These are phyloP conservation scores for Hygrocybe punicea DNA, from an alignment of 768 basidiomycete species.

Conservation along the genomic window DNA sequence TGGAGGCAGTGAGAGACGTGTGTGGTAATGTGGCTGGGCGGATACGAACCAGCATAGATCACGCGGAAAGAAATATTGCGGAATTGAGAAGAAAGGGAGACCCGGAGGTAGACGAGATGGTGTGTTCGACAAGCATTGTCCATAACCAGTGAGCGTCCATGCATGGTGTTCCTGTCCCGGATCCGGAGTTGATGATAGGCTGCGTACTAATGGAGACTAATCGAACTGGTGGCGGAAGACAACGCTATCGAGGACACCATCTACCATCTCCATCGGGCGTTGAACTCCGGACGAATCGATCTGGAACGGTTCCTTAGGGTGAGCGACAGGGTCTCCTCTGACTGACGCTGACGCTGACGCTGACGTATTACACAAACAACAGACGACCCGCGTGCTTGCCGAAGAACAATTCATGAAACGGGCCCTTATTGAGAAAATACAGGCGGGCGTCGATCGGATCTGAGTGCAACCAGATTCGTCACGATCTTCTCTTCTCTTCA, in stretches of 20 bases:
- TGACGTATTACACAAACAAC: slow-evolving; percentile 5
- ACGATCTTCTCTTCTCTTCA: not conserved
- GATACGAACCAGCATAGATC: slow-evolving; percentile 57
- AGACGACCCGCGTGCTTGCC: slow-evolving; percentile 83
- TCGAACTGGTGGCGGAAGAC: slow-evolving; percentile 98
- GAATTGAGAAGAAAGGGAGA: slow-evolving; percentile 83
- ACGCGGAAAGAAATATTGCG: slow-evolving; percentile 68
- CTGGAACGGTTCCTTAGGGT: slow-evolving; percentile 92
- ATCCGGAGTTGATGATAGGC: no score
- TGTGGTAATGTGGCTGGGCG: slow-evolving; percentile 75
- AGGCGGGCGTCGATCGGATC: slow-evolving; percentile 41
- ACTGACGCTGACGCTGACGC: slow-evolving; percentile 9
- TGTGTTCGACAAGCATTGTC: slow-evolving; percentile 93
- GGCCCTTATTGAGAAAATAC: slow-evolving; percentile 90
- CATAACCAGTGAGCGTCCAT: slow-evolving; percentile 83
- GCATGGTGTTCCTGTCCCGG: no score
- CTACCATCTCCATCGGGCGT: slow-evolving; percentile 90
- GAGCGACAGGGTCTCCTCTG: slow-evolving; percentile 30
- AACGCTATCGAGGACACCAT: slow-evolving; percentile 98
- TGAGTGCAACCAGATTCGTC: slow-evolving; percentile 32
- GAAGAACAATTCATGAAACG: slow-evolving; percentile 98
- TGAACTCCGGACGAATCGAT: slow-evolving; percentile 89
- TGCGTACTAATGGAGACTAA: no score
- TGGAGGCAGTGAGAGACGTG: slow-evolving; percentile 90
- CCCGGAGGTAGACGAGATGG: slow-evolving; percentile 92